Evolutionary conservation across 345 rosid species (phyloP).

Genomic region (Pelargonium nanum): DNA sequence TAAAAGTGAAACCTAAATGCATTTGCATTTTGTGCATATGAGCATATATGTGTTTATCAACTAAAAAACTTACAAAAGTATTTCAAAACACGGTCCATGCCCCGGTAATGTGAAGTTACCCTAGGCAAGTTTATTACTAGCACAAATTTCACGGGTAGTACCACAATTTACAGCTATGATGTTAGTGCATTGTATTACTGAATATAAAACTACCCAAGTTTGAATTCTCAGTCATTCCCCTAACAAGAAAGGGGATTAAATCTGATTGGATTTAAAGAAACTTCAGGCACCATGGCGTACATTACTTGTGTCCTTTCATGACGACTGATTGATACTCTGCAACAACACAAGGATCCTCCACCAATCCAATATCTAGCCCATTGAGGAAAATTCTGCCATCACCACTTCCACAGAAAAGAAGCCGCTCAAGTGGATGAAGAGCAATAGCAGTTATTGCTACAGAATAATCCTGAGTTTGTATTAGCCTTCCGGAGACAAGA

Average conservation of each 20-base stretch:
- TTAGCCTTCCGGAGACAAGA: slow-evolving; percentile 25
- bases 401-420: slow-evolving; percentile 27
- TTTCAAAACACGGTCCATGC: background rate
- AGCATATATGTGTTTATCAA: background rate
- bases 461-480: slow-evolving; percentile 30
- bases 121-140: background rate
- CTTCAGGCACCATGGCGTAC: slow-evolving; percentile 28
- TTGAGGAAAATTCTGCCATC: slow-evolving; percentile 40
- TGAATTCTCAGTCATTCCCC: background rate
- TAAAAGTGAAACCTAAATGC: background rate
- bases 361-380: slow-evolving; percentile 16
- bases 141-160: background rate
- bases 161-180: no score
- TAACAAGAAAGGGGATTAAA: background rate
- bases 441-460: slow-evolving; percentile 28
- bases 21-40: background rate
- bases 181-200: background rate
- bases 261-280: slow-evolving; percentile 11
- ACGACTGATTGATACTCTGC: slow-evolving; percentile 19
- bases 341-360: slow-evolving; percentile 21
- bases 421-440: slow-evolving; percentile 29
- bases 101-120: background rate
- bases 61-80: no score
- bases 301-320: slow-evolving; percentile 53
- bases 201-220: background rate